Evolutionary conservation across 2,329 filamentous ascomycete genomes (phyloP).

Genomic region (Colletotrichum abscissum): DNA sequence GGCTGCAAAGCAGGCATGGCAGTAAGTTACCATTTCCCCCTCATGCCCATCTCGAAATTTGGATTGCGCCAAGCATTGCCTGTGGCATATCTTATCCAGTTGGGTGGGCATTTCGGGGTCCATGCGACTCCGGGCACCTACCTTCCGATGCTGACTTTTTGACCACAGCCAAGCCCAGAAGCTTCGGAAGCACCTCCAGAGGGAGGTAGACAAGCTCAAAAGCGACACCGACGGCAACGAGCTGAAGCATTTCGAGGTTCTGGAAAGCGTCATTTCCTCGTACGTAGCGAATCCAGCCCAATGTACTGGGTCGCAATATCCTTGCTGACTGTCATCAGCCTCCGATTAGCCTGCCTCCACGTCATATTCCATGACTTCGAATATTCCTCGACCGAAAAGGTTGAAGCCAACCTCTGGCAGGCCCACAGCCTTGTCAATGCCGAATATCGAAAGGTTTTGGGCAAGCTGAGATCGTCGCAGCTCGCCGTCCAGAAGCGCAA

Average conservation of each 20-base stretch:
- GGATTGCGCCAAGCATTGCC: not conserved
- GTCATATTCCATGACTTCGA: slow-evolving; percentile 79
- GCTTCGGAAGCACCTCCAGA: slow-evolving; percentile 54
- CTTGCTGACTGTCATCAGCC: slow-evolving; percentile 55
- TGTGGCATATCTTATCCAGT: not conserved
- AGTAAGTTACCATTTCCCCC: slow-evolving; percentile 45
- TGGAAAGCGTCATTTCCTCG: slow-evolving; percentile 57
- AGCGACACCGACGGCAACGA: slow-evolving; percentile 49
- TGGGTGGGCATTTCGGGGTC: not conserved
- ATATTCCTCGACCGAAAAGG: slow-evolving; percentile 69
- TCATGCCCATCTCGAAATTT: not conserved
- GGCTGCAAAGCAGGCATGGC: slow-evolving; percentile 51
- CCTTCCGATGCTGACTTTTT: slow-evolving; percentile 26
- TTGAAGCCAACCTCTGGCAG: slow-evolving; percentile 82
- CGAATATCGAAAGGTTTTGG: slow-evolving; percentile 78
- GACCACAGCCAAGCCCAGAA: slow-evolving; percentile 54
- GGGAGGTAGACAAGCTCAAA: slow-evolving; percentile 56
- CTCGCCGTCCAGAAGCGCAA: slow-evolving; percentile 76
- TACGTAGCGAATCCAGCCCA: slow-evolving; percentile 42
- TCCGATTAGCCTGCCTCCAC: slow-evolving; percentile 77
- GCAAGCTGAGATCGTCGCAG: slow-evolving; percentile 62
- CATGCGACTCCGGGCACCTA: not conserved
- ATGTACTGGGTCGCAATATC: not conserved
- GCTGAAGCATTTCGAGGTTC: slow-evolving; percentile 54
- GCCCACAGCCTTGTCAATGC: slow-evolving; percentile 82